phyloP scores from a whole-genome alignment of 2,329 filamentous ascomycete species.

The Cordyceps javanica region DNA sequence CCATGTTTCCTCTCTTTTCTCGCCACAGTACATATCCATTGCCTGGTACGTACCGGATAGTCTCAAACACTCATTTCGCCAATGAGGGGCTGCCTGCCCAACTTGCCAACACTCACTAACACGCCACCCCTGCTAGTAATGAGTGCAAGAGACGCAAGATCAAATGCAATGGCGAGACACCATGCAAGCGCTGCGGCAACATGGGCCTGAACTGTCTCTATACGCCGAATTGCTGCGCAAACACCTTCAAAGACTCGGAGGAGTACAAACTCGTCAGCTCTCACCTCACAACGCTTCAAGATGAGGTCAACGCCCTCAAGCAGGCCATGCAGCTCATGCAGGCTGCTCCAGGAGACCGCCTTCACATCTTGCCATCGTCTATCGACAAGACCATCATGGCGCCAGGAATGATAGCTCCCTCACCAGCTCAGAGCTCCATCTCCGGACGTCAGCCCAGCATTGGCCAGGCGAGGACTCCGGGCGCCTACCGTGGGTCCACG shows the following conservation, averaged over 20 bases:
- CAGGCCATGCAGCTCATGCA: constrained; percentile 65
- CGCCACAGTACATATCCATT: constrained; percentile 50
- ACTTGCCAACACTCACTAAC: background rate
- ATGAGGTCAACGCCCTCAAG: constrained; percentile 75
- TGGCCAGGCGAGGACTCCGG: constrained; percentile 42
- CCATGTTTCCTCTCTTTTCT: background rate
- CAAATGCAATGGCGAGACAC: constrained; percentile 65
- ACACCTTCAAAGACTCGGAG: constrained; percentile 85
- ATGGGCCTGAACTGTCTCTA: constrained; percentile 62
- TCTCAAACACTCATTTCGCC: constrained; percentile 3
- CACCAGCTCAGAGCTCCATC: constrained; percentile 38
- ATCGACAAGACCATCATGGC: constrained; percentile 37
- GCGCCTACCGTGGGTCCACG: constrained; percentile 75
- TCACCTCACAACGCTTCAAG: constrained; percentile 69
- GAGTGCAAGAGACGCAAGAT: constrained; percentile 72
- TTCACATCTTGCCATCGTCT: constrained; percentile 35
- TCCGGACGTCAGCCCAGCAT: constrained; percentile 31
- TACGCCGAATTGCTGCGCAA: constrained; percentile 61
- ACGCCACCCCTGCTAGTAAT: constrained; percentile 41
- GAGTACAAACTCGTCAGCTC: constrained; percentile 79
- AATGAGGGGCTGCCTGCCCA: background rate
- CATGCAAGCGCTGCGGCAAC: constrained; percentile 62
- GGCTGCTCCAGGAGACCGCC: constrained; percentile 32
- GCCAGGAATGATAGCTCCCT: constrained; percentile 22
- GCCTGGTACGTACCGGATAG: constrained; percentile 44